Evolutionary conservation across 129 eudicot genomes (phyloP).

Genomic region (Chrysanthemum seticuspe): DNA sequence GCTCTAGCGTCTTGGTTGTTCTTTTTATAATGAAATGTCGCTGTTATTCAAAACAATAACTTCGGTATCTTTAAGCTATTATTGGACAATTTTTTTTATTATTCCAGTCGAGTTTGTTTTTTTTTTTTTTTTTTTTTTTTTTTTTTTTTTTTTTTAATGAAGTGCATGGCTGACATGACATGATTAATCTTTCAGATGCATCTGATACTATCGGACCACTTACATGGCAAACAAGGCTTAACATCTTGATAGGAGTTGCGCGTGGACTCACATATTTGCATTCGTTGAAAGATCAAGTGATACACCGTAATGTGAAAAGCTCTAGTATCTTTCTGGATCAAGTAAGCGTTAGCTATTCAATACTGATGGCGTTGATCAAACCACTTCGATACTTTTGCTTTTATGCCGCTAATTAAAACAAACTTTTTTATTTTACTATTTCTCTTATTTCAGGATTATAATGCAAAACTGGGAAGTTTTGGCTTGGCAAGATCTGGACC

Average conservation of each 20-base stretch:
- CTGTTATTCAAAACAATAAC: too few species aligned
- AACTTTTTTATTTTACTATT: too few species aligned
- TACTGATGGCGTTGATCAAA: too few species aligned
- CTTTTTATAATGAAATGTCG: too few species aligned
- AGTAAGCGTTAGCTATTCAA: conserved; percentile 9
- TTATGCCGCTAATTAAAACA: not conserved
- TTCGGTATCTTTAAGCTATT: not conserved
- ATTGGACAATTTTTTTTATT: too few species aligned
- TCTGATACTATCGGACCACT: conserved; percentile 26
- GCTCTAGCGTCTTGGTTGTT: too few species aligned
- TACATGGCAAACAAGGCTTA: conserved; percentile 32
- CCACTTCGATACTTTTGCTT: too few species aligned
- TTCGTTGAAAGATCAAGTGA: conserved; percentile 13
- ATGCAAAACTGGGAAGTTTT: not conserved
- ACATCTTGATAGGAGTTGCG: conserved; percentile 27
- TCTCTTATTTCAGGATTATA: not conserved
- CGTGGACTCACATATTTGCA: conserved; percentile 34
- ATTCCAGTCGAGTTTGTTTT: too few species aligned
- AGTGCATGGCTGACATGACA: not conserved
- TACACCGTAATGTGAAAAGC: conserved; percentile 18
- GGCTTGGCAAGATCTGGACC: not conserved
- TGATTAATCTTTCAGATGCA: not conserved
- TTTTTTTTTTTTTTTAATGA: not conserved
- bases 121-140: too few species aligned
- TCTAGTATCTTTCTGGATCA: conserved; percentile 22